phyloP scores from a whole-genome alignment of 1,284 basidiomycete species.

The Chondrostereum purpureum region DNA sequence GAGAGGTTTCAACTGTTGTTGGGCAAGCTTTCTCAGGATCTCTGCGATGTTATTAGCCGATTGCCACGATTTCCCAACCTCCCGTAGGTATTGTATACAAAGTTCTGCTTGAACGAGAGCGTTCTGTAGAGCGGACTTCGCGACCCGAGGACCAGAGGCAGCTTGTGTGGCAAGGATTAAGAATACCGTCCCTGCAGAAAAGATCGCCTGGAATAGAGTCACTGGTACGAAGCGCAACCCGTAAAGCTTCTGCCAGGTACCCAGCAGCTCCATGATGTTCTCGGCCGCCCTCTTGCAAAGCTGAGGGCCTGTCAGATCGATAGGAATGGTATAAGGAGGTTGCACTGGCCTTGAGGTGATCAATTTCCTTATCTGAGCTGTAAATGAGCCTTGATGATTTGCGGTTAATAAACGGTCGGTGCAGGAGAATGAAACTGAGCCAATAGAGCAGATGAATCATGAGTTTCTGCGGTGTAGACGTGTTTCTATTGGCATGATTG shows the following conservation, averaged over 20 bases:
- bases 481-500: slow-evolving; percentile 30
- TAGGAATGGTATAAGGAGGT: slow-evolving; percentile 4
- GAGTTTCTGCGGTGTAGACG: slow-evolving; percentile 43
- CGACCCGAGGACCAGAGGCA: slow-evolving; percentile 32
- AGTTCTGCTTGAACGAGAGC: slow-evolving; percentile 37
- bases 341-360: slow-evolving; percentile 34
- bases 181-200: slow-evolving; percentile 60
- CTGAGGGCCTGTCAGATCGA: slow-evolving; percentile 21
- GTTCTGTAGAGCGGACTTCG: slow-evolving; percentile 29
- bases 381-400: slow-evolving; percentile 25
- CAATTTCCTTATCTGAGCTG: slow-evolving; percentile 26
- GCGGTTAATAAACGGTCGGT: slow-evolving; percentile 48
- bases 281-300: slow-evolving; percentile 60
- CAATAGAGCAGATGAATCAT: slow-evolving; percentile 49
- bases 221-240: slow-evolving; percentile 56
- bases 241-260: slow-evolving; percentile 51
- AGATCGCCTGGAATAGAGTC: slow-evolving; percentile 57
- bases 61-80: slow-evolving; percentile 46
- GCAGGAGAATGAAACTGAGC: slow-evolving; percentile 47
- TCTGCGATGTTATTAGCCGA: slow-evolving; percentile 42
- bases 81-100: slow-evolving; percentile 41
- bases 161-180: slow-evolving; percentile 53
- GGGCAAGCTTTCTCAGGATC: slow-evolving; percentile 21
- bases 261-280: slow-evolving; percentile 54
- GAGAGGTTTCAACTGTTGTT: slow-evolving; percentile 3